These are phyloP conservation scores for Penicillium roqueforti DNA, from an alignment of 495 filamentous ascomycete species.

Conservation along the genomic window DNA sequence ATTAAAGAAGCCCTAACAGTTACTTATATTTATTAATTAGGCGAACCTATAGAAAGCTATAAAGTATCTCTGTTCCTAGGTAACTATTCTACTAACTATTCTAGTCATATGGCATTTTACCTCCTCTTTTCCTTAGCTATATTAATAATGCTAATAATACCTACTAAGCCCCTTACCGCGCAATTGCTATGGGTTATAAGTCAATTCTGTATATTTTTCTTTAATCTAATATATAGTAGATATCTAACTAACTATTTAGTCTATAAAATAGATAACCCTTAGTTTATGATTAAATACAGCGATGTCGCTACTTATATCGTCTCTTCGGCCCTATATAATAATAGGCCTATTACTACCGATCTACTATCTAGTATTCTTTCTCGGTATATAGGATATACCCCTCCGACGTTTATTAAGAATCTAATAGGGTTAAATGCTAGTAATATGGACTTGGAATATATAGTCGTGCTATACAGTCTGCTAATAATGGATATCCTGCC, in stretches of 20 bases:
- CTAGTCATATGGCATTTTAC: too few species aligned
- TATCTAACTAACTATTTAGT: background rate
- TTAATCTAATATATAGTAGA: background rate
- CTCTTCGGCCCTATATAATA: background rate
- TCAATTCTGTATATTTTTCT: background rate
- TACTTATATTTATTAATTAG: too few species aligned
- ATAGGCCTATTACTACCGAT: background rate
- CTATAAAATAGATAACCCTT: background rate
- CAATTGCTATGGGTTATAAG: background rate
- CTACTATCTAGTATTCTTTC: background rate
- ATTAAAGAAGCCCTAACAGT: too few species aligned
- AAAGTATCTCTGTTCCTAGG: too few species aligned
- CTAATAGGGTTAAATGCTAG: background rate
- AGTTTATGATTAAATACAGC: background rate
- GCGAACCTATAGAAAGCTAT: too few species aligned
- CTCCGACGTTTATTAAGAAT: background rate
- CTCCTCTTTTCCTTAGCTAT: background rate
- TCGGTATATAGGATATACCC: background rate
- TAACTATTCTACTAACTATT: too few species aligned
- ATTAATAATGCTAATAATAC: background rate
- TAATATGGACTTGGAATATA: background rate
- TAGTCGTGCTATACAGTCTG: background rate
- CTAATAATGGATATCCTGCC: background rate
- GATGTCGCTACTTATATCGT: background rate
- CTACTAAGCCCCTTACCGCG: background rate